These are phyloP conservation scores for Medicago arabica DNA, from an alignment of 306 rosid species.

Conservation along the genomic window DNA sequence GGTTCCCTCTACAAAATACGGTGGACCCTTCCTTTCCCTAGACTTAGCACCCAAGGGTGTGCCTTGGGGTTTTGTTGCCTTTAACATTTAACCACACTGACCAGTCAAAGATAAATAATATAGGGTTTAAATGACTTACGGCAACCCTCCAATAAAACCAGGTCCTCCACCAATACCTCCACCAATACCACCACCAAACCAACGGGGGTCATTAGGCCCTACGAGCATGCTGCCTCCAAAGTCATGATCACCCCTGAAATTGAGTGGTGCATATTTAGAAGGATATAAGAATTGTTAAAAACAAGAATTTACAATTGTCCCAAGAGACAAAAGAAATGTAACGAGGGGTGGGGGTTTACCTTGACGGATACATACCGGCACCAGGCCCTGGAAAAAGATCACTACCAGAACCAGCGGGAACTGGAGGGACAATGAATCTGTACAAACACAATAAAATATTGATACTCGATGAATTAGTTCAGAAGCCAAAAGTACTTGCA, in stretches of 20 bases:
- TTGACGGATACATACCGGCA: conserved; percentile 73
- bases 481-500: neutral
- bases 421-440: conserved; percentile 64
- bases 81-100: neutral
- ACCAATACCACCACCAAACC: conserved; percentile 63
- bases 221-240: conserved; percentile 75
- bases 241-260: conserved; percentile 62
- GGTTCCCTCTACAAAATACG: neutral
- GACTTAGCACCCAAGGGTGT: neutral
- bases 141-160: conserved; percentile 64
- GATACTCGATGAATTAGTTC: conserved; percentile 8
- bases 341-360: conserved; percentile 51
- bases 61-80: neutral
- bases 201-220: conserved; percentile 80
- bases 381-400: conserved; percentile 81
- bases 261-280: conserved; percentile 20
- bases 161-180: conserved; percentile 60
- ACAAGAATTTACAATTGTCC: neutral
- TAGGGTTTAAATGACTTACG: conserved; percentile 60
- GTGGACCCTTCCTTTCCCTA: neutral
- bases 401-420: conserved; percentile 58
- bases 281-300: neutral
- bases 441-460: conserved; percentile 32
- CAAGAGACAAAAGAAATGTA: conserved; percentile 16
- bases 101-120: conserved; percentile 10